Evolutionary conservation across 179 eudicot genomes (phyloP), one percentile per base, ranked within the genome.

Genomic region (Beta corolliflora): DNA sequence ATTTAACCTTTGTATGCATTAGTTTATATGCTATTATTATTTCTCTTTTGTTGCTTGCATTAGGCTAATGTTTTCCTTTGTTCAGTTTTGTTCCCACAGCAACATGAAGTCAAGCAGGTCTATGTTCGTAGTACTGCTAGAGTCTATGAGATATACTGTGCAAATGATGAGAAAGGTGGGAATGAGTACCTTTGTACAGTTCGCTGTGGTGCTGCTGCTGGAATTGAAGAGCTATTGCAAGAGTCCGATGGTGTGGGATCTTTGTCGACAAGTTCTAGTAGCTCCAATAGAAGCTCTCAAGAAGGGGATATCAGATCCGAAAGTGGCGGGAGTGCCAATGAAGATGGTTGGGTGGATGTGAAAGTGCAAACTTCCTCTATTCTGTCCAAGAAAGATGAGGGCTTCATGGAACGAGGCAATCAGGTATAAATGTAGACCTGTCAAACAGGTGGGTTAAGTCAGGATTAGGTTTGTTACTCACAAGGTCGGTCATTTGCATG

Each of bases 291-390:
- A 55, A 83, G 85, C 65, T 31, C 41, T 66, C 81, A 77, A 76
- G 88, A 83, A 77, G 88, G 80, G 53, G 83, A 54, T 76, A 81
- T 75, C 11, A 81, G 81, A 56, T 76, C 76, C 73, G 90, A 83
- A n/a, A 87, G 85, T 76, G 89, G 61, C 63, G 80, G 76, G 80
- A 84, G 81, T 73, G 81, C 81, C 53, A 89, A 77, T 84, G 92
- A 83, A 80, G 97, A 94, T 85, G 98, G 89, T 21, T 95, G 99
- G 99, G 91, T 95, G 52, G 97, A 95, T 75, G 89, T 95, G 73
- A 91, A 91, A 85, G 86, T 61, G 66, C 90, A 89, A 50, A 89
- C 83, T 58, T 58, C 88, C 68, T 58, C 83, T 79, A 59, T 46
- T 78, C 71, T 21, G 65, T 60, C 85, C 25, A 81, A 83, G n/a